Percentiles rank a stretch among this genome's conserved stretches.
These are phyloP conservation scores for Ceratocystis papillata DNA, from an alignment of 2,329 filamentous ascomycete species.

Conservation along the genomic window DNA sequence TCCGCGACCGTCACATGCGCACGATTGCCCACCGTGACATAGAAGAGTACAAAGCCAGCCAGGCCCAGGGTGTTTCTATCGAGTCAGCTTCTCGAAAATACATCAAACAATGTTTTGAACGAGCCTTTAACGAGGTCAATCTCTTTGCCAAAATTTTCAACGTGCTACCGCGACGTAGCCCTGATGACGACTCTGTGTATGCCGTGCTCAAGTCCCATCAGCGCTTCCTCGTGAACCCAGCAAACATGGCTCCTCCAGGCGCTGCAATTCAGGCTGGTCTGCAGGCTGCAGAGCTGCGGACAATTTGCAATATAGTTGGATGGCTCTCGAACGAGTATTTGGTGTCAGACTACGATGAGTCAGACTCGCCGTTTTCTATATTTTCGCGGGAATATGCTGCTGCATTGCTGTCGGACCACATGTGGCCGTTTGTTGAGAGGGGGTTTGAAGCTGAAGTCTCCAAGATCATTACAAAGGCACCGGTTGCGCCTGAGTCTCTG, in stretches of 20 bases:
- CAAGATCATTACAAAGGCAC: slow-evolving; percentile 43
- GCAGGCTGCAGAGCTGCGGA: slow-evolving; percentile 39
- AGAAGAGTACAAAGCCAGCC: slow-evolving; percentile 41
- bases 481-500: slow-evolving; percentile 39
- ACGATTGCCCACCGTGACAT: slow-evolving; percentile 44
- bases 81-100: slow-evolving; percentile 49
- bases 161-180: slow-evolving; percentile 44
- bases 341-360: slow-evolving; percentile 46
- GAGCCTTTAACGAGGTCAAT: slow-evolving; percentile 44
- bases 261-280: slow-evolving; percentile 41
- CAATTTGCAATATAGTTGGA: slow-evolving; percentile 45
- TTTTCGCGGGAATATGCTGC: slow-evolving; percentile 48
- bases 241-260: slow-evolving; percentile 44
- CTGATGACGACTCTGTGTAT: slow-evolving; percentile 41
- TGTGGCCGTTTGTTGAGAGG: slow-evolving; percentile 47
- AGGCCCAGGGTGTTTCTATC: slow-evolving; percentile 39
- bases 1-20: slow-evolving; percentile 44
- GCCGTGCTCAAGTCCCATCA: slow-evolving; percentile 40
- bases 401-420: slow-evolving; percentile 44
- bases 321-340: slow-evolving; percentile 51
- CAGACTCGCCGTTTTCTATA: slow-evolving; percentile 42
- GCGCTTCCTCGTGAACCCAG: slow-evolving; percentile 43
- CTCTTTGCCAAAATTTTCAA: slow-evolving; percentile 47
- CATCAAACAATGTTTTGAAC: slow-evolving; percentile 50
- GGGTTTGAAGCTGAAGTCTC: slow-evolving; percentile 46